Conservation (phyloP, 164 flowering plant genomes). For the Macadamia tetraphylla region DNA sequence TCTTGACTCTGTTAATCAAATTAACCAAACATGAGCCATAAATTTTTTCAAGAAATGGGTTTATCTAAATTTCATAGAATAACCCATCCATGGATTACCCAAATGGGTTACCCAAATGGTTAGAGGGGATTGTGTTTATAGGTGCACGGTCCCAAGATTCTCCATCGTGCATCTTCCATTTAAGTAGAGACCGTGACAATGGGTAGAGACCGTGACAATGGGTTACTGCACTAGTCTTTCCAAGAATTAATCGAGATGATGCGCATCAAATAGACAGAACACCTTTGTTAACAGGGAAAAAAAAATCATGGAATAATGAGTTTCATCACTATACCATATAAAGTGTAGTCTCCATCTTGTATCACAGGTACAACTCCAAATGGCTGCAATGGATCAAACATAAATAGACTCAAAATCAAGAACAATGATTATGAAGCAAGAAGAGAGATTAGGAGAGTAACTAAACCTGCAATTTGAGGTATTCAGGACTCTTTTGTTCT, state of each 20-base stretch:
- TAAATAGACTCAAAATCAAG: not conserved
- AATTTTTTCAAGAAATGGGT: not conserved
- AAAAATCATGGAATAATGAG: too few species aligned
- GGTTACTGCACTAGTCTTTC: too few species aligned
- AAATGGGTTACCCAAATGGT: too few species aligned
- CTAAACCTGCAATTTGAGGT: conserved; percentile 41
- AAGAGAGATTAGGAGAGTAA: not conserved
- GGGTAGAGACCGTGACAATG: too few species aligned
- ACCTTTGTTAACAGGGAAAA: too few species aligned
- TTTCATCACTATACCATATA: conserved; percentile 12
- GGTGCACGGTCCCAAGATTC: too few species aligned
- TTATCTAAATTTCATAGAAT: not conserved
- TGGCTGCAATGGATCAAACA: conserved; percentile 11
- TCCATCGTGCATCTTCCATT: too few species aligned
- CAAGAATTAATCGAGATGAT: too few species aligned
- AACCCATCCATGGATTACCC: not conserved
- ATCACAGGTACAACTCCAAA: conserved; percentile 25
- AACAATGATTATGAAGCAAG: not conserved
- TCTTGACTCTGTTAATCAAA: conserved; percentile 31
- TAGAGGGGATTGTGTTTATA: too few species aligned
- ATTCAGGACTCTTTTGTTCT: conserved; percentile 45
- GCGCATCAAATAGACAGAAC: too few species aligned
- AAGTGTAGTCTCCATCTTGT: conserved; percentile 20
- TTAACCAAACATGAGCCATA: not conserved
- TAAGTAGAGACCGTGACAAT: too few species aligned